A percentile compares a stretch with the other conserved stretches of the same genome.
Evolutionary conservation across 2,329 filamentous ascomycete species (phyloP).

Genomic region (Fusarium torreyae): DNA sequence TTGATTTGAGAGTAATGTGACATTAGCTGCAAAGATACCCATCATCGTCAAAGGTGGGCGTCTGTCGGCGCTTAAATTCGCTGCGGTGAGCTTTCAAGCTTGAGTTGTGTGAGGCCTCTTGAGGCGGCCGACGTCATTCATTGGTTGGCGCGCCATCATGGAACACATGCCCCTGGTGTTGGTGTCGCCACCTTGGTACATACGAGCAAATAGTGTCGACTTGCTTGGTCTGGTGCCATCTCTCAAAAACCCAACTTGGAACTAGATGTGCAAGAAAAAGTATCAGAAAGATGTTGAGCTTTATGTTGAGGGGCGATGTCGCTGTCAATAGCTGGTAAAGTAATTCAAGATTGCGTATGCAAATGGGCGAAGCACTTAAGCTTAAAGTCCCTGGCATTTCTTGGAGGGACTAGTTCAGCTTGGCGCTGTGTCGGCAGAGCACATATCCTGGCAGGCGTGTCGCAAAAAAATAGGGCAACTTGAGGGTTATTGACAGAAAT

Average conservation of each 20-base stretch:
- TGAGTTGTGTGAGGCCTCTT: constrained; percentile 49
- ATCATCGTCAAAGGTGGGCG: constrained; percentile 36
- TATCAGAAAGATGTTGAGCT: neutral
- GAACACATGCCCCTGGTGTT: constrained; percentile 32
- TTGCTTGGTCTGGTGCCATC: constrained; percentile 18
- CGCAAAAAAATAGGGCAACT: too few relatives aligned
- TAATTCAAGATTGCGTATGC: constrained; percentile 33
- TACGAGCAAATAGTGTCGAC: constrained; percentile 10
- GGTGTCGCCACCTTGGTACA: constrained; percentile 31
- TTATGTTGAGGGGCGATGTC: constrained; percentile 8
- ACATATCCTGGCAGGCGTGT: neutral
- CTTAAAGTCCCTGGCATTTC: constrained; percentile 34
- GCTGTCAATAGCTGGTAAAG: constrained; percentile 2
- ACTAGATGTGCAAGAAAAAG: neutral
- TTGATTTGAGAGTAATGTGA: constrained; percentile 35
- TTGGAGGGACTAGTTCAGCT: constrained; percentile 32
- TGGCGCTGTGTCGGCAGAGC: constrained; percentile 21
- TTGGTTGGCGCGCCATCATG: constrained; percentile 31
- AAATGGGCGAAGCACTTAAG: constrained; percentile 42
- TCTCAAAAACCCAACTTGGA: neutral
- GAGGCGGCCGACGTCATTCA: constrained; percentile 45
- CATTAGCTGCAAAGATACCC: constrained; percentile 19
- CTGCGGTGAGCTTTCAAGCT: constrained; percentile 25
- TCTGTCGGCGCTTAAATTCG: constrained; percentile 49
- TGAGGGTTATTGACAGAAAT: too few relatives aligned